A percentile compares a stretch with the other conserved stretches of the same genome.
Evolutionary conservation across 225 moss, liverwort and hornwort species (phyloP).

Genomic region (Pseudoscleropodium purum): DNA sequence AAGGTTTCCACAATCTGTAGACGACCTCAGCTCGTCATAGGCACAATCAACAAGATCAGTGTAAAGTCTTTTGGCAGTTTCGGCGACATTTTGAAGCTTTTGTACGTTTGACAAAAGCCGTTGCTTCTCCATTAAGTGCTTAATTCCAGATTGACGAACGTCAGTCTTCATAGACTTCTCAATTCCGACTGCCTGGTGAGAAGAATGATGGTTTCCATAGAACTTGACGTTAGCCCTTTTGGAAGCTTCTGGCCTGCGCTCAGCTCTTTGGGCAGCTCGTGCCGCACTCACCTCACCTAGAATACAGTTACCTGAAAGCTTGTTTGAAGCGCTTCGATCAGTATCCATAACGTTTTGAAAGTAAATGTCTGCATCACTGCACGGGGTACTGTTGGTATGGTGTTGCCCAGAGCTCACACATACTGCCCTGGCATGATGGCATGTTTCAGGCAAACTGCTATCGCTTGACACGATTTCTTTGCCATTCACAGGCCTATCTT

Average conservation of each 20-base stretch:
- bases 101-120: constrained; percentile 13
- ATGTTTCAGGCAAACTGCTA: background rate
- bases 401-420: constrained; percentile 7
- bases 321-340: constrained; percentile 5
- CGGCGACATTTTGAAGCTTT: constrained; percentile 32
- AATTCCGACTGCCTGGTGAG: background rate
- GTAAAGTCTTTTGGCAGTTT: constrained; percentile 40
- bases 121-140: constrained; percentile 10
- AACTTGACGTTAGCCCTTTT: background rate
- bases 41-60: constrained; percentile 30
- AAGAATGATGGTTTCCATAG: constrained; percentile 6
- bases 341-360: constrained; percentile 19
- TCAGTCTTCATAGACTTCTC: background rate
- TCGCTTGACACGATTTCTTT: background rate
- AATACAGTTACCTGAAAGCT: background rate
- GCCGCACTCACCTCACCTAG: constrained; percentile 3
- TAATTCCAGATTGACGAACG: background rate
- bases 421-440: background rate
- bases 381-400: background rate
- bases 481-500: background rate
- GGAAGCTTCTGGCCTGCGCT: constrained; percentile 1
- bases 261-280: background rate
- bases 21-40: constrained; percentile 11
- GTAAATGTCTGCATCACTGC: constrained; percentile 5
- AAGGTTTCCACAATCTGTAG: constrained; percentile 13